Evolutionary conservation across 2,329 filamentous ascomycete genomes (phyloP), one percentile per base, ranked within the genome.

Genomic region (Pseudophaeomoniella oleicola): DNA sequence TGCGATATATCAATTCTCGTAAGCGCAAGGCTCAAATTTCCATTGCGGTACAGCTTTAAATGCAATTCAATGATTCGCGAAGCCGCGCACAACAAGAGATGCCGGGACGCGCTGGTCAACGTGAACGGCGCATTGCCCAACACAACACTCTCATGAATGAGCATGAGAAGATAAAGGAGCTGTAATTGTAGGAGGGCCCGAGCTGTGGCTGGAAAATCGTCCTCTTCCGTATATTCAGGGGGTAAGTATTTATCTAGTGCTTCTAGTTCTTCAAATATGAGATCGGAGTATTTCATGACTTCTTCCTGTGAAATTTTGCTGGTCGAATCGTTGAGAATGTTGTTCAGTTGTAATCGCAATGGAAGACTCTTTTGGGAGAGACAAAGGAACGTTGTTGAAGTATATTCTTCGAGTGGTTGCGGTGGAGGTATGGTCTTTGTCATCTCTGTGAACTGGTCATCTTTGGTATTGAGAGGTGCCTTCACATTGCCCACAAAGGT

Each of bases 391-490:
- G 51, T 52, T 14, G 44, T 46, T 4, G 40, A 35, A 2, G 50
- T 53, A 34, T 46, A 47, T n/a, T 46, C 42, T 12, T 31, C 37
- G 14, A 43, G 34, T 10, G 46, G 42, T 35, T 46, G 44, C 4
- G 44, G 37, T 5, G 37, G 33, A 18, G 48, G 47, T 29, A 46
- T 34, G 29, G 37, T 42, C 12, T 45, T 40, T 2, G 40, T 43
- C 6, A 36, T 34, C 6, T 37, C 30, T 29, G 44, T 39, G 18
- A 51, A 40, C 15, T 48, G 46, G 31, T 46, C 44, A 27, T 54
- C 52, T 19, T 54, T 42, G 22, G 53, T 46, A 35, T 55, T 54
- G n/a, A 19, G 14, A 1, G 69, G 67, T 4, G 62, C 50, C n/a
- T 9, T n/a, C 6, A n/a, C n/a, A 27, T 27, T n/a, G n/a, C 22